Base-by-base conservation (phyloP, 192 early-diverging fungal genomes). In the Umbelopsis sp. region DNA sequence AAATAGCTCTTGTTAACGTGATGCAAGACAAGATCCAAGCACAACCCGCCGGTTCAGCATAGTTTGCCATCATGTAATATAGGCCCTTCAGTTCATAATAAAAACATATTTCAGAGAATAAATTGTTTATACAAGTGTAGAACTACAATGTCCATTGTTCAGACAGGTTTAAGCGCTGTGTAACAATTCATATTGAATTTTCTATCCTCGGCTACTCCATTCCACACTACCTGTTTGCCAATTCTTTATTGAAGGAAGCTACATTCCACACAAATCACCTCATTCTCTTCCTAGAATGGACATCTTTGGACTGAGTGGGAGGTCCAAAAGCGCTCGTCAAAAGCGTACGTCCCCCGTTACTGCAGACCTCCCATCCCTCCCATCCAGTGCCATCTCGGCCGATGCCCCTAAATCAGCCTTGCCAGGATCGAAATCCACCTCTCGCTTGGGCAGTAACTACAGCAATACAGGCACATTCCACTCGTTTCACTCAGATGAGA, bases 11-110 rank as follows among this genome's bases (percentile, higher is more conserved):
- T 61, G 73, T 86, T 49, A 84, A 82, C 69, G 78, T 88, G 6
- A 86, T 88, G 81, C 86, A 88, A 67, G 82, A 85, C 51, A 85
- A 79, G 66, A 21, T 83, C 15, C 83, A 85, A 45, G 50, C 76
- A 49, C 80, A 85, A 61, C 78, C 80, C 49, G 69, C 69, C 58
- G 68, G 25, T 16, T 61, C 21, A 61, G 27, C 55, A 15, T 61
- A 25, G 33, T 30, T 61, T 25, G 33, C 33, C 33, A 37, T 61
- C 55, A 25, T 35, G 12, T 30, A 35, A 61, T 35, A 35, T 61
- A 18, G 30, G 37, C 27, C 27, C 6, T 41, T 41, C 37, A 41
- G 37, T 41, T 41, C 37, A 41, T 41, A 41, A 41, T 41, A 41
- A 41, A 41, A 41, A 41, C 10, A 41, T 41, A 41, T 6, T 41